Conservation (phyloP, 108 stramenopile genomes). For the Cyclotella choctawhatcheeana region DNA sequence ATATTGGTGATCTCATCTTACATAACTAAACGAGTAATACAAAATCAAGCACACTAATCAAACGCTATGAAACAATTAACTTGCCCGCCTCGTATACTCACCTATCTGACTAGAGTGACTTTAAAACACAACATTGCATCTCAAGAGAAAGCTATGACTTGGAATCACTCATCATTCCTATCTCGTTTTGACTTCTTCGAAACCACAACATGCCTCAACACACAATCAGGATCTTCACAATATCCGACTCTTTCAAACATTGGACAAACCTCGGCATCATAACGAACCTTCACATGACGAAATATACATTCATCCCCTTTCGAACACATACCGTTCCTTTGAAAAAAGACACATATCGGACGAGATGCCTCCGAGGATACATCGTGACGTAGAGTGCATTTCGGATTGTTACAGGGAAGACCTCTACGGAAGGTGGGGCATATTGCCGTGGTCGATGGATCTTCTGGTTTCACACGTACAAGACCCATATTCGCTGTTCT, state of each 20-base stretch:
- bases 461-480: constrained; percentile 60
- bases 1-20: too few species aligned
- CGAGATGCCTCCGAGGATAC: constrained; percentile 68
- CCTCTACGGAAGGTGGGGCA: constrained; percentile 71
- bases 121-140: too few species aligned
- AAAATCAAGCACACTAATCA: too few species aligned
- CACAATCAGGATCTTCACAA: constrained; percentile 65
- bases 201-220: constrained; percentile 55
- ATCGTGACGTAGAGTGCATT: constrained; percentile 76
- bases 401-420: constrained; percentile 65
- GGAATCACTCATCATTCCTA: neutral
- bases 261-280: constrained; percentile 66
- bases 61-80: too few species aligned
- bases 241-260: constrained; percentile 65
- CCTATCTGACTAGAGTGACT: too few species aligned
- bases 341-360: constrained; percentile 84
- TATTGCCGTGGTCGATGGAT: constrained; percentile 53
- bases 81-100: too few species aligned
- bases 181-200: constrained; percentile 11
- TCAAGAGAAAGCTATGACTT: neutral
- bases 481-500: constrained; percentile 61
- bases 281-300: constrained; percentile 76
- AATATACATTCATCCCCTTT: constrained; percentile 75
- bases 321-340: constrained; percentile 75
- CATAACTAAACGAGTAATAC: too few species aligned